A percentile compares a stretch with the other conserved stretches of the same genome.
phyloP scores from a whole-genome alignment of 2,329 filamentous ascomycete genomes.

The Diaporthe citri region DNA sequence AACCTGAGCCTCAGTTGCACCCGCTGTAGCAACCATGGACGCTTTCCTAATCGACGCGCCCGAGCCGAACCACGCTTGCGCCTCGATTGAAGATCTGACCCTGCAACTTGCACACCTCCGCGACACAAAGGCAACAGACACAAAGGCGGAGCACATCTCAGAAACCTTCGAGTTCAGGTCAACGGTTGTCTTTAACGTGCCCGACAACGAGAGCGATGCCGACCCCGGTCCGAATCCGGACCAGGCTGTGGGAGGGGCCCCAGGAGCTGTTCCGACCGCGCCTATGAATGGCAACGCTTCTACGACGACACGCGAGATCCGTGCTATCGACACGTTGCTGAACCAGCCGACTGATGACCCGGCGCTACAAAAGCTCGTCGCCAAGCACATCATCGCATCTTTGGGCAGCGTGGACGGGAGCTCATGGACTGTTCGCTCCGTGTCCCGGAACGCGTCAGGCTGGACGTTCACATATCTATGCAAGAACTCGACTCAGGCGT shows the following conservation, averaged over 20 bases:
- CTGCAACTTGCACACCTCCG: slow-evolving; percentile 57
- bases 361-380: slow-evolving; percentile 61
- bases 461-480: slow-evolving; percentile 69
- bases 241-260: slow-evolving; percentile 45
- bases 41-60: slow-evolving; percentile 48
- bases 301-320: slow-evolving; percentile 53
- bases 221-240: slow-evolving; percentile 47
- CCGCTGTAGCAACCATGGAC: slow-evolving; percentile 46
- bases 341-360: slow-evolving; percentile 64
- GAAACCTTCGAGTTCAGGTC: slow-evolving; percentile 61
- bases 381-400: slow-evolving; percentile 60
- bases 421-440: slow-evolving; percentile 60
- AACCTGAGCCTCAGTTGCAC: neutral
- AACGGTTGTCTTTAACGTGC: slow-evolving; percentile 58
- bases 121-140: slow-evolving; percentile 57
- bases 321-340: slow-evolving; percentile 59
- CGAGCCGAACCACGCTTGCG: slow-evolving; percentile 49
- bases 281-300: neutral
- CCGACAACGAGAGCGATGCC: slow-evolving; percentile 52
- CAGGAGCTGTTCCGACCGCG: slow-evolving; percentile 49
- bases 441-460: slow-evolving; percentile 59
- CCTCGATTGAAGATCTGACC: slow-evolving; percentile 61
- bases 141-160: slow-evolving; percentile 63
- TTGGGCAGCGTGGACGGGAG: slow-evolving; percentile 62
- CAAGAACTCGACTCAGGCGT: slow-evolving; percentile 64